These are phyloP conservation scores for Yarrowia sp. DNA, from an alignment of 805 yeast species.

Conservation along the genomic window DNA sequence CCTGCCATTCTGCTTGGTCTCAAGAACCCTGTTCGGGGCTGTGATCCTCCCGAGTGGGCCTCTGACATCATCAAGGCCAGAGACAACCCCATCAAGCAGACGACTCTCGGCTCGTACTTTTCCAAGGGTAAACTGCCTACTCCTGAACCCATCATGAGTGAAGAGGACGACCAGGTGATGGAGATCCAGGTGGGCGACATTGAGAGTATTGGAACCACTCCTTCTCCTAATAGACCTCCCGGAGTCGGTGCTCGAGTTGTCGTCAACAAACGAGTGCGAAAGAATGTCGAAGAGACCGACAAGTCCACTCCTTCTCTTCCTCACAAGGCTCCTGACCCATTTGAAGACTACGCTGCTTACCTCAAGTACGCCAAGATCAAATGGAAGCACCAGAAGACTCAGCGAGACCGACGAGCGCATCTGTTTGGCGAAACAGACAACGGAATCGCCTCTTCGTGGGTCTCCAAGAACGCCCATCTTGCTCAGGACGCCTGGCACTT, in stretches of 20 bases:
- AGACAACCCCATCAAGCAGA: constrained; percentile 76
- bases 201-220: constrained; percentile 66
- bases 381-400: constrained; percentile 81
- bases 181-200: constrained; percentile 59
- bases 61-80: constrained; percentile 63
- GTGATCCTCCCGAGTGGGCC: constrained; percentile 94
- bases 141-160: constrained; percentile 46
- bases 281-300: neutral
- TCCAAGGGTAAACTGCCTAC: constrained; percentile 51
- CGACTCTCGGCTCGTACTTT: constrained; percentile 67
- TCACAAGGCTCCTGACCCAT: constrained; percentile 46
- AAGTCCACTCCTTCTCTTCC: constrained; percentile 46
- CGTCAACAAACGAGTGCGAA: constrained; percentile 1
- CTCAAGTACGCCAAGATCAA: constrained; percentile 80
- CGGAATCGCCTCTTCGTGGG: constrained; percentile 66
- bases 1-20: constrained; percentile 96
- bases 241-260: constrained; percentile 24
- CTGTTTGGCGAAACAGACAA: constrained; percentile 76
- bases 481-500: constrained; percentile 87
- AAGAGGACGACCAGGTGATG: constrained; percentile 38
- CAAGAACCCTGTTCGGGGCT: constrained; percentile 91
- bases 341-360: constrained; percentile 54
- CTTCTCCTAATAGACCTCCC: constrained; percentile 8
- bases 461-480: constrained; percentile 78
- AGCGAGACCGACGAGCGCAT: constrained; percentile 71